Conservation (phyloP, 2,329 filamentous ascomycete species). For the Neonectria hederae region DNA sequence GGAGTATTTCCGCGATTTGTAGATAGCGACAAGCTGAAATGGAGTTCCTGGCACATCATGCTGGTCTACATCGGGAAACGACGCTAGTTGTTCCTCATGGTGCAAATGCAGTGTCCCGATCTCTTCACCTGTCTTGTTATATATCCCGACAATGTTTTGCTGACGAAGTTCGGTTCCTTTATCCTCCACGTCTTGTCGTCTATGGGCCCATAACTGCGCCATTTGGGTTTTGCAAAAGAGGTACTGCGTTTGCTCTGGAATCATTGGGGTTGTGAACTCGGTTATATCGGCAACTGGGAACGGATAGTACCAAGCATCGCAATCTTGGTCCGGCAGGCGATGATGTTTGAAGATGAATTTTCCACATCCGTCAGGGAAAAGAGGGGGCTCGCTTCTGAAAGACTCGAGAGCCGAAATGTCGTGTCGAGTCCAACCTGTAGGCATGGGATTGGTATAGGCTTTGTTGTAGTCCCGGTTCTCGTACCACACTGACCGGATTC, state of each 20-base stretch:
- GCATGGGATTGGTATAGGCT: not conserved
- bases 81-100: not conserved
- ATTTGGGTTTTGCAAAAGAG: slow-evolving; percentile 15
- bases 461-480: slow-evolving; percentile 13
- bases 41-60: not conserved
- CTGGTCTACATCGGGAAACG: not conserved
- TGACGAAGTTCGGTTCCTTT: not conserved
- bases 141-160: not conserved
- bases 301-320: slow-evolving; percentile 6
- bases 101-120: slow-evolving; percentile 4
- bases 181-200: not conserved
- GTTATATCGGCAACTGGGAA: slow-evolving; percentile 12
- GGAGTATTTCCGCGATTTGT: not conserved
- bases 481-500: slow-evolving; percentile 13
- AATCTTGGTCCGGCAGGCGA: not conserved
- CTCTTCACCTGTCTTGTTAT: not conserved
- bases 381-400: not conserved
- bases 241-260: slow-evolving; percentile 24
- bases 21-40: slow-evolving; percentile 11
- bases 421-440: slow-evolving; percentile 16
- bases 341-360: slow-evolving; percentile 8
- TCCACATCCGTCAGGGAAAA: slow-evolving; percentile 11
- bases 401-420: not conserved
- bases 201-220: not conserved
- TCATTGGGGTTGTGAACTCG: slow-evolving; percentile 9